These are phyloP conservation scores for Neopestalotiopsis clavispora DNA, from an alignment of 2,329 filamentous ascomycete species.

Conservation along the genomic window DNA sequence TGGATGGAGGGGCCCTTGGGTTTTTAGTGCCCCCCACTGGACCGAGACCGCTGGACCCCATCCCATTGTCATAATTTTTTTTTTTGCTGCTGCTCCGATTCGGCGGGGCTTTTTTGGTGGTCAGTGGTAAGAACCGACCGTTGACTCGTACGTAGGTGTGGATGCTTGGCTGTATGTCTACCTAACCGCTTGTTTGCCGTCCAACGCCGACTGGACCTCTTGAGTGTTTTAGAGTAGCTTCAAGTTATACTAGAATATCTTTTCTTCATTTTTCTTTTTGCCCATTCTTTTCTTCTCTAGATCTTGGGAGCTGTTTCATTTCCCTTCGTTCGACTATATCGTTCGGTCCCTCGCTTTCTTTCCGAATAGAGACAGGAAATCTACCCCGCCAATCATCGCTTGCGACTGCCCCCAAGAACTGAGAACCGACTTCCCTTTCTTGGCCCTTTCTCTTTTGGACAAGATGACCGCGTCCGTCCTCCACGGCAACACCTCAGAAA, in stretches of 20 bases:
- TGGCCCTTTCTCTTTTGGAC: background rate
- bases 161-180: background rate
- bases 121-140: background rate
- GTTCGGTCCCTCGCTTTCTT: background rate
- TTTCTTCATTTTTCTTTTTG: background rate
- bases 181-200: background rate
- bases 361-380: background rate
- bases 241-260: background rate
- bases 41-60: slow-evolving; percentile 5
- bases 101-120: background rate
- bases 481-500: slow-evolving; percentile 37
- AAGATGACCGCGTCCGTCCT: slow-evolving; percentile 22
- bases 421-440: background rate
- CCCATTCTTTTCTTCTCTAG: background rate
- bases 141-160: background rate
- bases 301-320: background rate
- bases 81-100: slow-evolving; percentile 12
- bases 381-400: background rate
- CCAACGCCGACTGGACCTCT: background rate
- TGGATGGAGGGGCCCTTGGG: background rate
- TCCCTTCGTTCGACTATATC: background rate
- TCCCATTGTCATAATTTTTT: slow-evolving; percentile 15
- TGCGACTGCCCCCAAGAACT: background rate
- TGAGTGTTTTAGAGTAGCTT: background rate
- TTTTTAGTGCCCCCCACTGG: background rate